Evolutionary conservation across 345 rosid genomes (phyloP).

Genomic region (Eucalyptus pauciflora): DNA sequence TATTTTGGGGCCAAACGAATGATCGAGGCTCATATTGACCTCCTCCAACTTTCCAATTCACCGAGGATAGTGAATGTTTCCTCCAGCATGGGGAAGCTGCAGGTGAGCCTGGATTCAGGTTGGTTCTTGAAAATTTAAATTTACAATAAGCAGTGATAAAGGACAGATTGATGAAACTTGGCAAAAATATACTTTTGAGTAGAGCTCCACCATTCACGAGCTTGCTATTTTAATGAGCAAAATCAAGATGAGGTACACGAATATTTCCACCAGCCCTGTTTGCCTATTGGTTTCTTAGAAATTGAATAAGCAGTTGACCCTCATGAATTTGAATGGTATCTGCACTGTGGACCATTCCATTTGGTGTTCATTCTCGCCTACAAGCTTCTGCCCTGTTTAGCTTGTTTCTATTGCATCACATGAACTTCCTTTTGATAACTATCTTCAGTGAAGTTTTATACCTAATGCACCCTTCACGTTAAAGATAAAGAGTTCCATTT

Average conservation of each 20-base stretch:
- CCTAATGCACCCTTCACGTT: not conserved
- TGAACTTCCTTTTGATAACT: not conserved
- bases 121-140: not conserved
- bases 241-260: not conserved
- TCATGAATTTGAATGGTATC: not conserved
- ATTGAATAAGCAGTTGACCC: not conserved
- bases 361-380: not conserved
- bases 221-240: not conserved
- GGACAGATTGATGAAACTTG: not conserved
- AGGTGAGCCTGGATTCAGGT: constrained; percentile 7
- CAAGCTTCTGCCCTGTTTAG: not conserved
- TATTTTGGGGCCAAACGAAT: not conserved
- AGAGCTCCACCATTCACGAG: not conserved
- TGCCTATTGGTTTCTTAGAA: not conserved
- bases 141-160: not conserved
- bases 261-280: not conserved
- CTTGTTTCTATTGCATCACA: not conserved
- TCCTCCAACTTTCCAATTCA: not conserved
- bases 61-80: constrained; percentile 36
- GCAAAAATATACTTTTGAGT: not conserved
- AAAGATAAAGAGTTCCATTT: not conserved
- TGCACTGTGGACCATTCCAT: not conserved
- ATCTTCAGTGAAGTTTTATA: not conserved
- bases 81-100: constrained; percentile 14
- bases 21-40: not conserved